Evolutionary conservation across 805 yeast genomes (phyloP), one percentile per base, ranked within the genome.

Genomic region (Ogataea chonburiensis): DNA sequence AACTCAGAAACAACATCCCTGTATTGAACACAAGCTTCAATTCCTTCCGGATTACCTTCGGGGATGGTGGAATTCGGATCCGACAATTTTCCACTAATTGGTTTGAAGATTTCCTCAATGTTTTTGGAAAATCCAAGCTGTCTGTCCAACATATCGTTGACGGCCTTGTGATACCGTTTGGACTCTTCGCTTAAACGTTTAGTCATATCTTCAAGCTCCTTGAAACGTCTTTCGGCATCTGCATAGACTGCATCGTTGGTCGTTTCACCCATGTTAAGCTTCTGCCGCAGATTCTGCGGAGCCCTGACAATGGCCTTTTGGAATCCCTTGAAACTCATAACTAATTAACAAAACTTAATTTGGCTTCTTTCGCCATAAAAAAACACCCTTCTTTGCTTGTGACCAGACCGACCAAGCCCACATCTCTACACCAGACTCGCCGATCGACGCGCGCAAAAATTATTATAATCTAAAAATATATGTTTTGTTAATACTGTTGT

Each of bases 31-130:
- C 94, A 78, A 1, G 98, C 98, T 54, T 84, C 80, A 48, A 93
- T 87, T 50, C 98, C 98, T 35, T 93, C 95, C 3, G 97, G 97
- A 56, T 89, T 89, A 50, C 94, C 97, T 58, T 93, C 98, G 0
- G 89, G 89, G 30, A 78, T 74, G 2, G 86, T 63, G 6, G 93
- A 77, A 55, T 81, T 85, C 6, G 97, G 96, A 59, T 93, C 98
- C 11, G 93, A 79, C 58, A 85, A 69, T 44, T 88, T 79, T 27
- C 98, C 98, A 38, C 93, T 80, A 43, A 93, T 93, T 1, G 98
- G 98, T 63, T 91, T 87, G 67, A 88, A 93, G 42, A 93, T 84
- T 57, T 89, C 96, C 60, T 89, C 97, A 63, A 93, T 87, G 3
- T 95, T 91, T 55, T 82, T 83, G n/a, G 96, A 84, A 60, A 89